phyloP scores from a whole-genome alignment of 805 yeast species.

The Candida golubevii region DNA sequence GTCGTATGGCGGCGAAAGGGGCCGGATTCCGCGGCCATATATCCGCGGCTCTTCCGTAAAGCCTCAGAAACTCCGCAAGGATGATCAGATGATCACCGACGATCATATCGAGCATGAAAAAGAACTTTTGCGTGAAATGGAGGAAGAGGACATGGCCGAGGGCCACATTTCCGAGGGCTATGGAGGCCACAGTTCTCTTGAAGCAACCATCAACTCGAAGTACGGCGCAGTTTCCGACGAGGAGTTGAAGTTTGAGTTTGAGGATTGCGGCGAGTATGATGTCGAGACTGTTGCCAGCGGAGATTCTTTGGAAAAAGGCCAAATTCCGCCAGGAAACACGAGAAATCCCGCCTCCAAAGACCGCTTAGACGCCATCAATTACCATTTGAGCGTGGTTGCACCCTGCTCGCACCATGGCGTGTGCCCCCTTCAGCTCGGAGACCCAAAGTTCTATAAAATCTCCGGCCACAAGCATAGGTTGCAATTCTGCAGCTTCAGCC shows the following conservation, averaged over 20 bases:
- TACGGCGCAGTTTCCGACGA: slow-evolving; percentile 41
- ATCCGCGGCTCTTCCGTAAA: slow-evolving; percentile 45
- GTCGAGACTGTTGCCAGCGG: slow-evolving; percentile 19
- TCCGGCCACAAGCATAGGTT: slow-evolving; percentile 55
- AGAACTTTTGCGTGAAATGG: slow-evolving; percentile 25
- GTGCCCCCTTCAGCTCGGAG: slow-evolving; percentile 82
- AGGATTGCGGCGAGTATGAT: slow-evolving; percentile 30
- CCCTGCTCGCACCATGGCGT: slow-evolving; percentile 87
- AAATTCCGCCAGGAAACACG: not conserved
- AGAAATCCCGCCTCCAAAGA: slow-evolving; percentile 14
- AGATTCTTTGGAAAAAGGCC: not conserved
- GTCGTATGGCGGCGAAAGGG: slow-evolving; percentile 47
- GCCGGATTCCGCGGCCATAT: slow-evolving; percentile 70
- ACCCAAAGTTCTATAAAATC: slow-evolving; percentile 59
- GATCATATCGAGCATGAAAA: slow-evolving; percentile 32
- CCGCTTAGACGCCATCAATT: slow-evolving; percentile 24
- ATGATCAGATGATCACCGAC: slow-evolving; percentile 34
- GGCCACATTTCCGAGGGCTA: not conserved
- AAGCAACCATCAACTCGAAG: slow-evolving; percentile 28
- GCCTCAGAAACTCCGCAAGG: slow-evolving; percentile 34
- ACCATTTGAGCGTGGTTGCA: slow-evolving; percentile 66
- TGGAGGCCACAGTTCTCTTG: slow-evolving; percentile 12
- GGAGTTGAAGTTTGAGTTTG: slow-evolving; percentile 48
- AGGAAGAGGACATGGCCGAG: slow-evolving; percentile 19
- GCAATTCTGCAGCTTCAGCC: slow-evolving; percentile 71